These are phyloP conservation scores for Erythrobasidium hasegawianum DNA, from an alignment of 1,284 basidiomycete genomes.

Conservation along the genomic window DNA sequence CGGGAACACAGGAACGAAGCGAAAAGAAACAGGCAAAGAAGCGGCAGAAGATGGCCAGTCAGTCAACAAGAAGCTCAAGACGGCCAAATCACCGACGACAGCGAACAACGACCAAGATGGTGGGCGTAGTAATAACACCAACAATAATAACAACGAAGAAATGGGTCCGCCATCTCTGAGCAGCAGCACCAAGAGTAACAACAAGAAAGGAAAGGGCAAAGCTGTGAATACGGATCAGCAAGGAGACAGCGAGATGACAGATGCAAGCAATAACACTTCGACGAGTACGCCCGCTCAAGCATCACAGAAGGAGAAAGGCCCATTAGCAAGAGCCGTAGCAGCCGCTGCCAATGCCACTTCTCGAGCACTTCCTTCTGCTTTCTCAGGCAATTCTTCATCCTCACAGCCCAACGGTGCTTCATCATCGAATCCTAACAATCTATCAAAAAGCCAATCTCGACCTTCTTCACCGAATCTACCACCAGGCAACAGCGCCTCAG, in stretches of 20 bases:
- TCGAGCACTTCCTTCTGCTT: not conserved
- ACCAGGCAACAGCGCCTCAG: not conserved
- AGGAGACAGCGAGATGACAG: constrained; percentile 5
- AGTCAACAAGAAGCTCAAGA: not conserved
- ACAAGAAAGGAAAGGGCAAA: constrained; percentile 19
- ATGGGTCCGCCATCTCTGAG: not conserved
- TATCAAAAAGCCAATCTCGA: not conserved
- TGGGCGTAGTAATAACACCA: not conserved
- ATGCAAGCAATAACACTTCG: not conserved
- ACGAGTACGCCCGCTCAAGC: not conserved
- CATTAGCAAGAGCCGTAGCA: not conserved
- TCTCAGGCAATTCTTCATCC: not conserved
- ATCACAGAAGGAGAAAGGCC: constrained; percentile 3
- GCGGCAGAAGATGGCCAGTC: constrained; percentile 5
- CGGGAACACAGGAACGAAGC: not conserved
- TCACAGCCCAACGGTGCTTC: not conserved
- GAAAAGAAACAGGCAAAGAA: not conserved
- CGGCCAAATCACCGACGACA: not conserved
- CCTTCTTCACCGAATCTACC: not conserved
- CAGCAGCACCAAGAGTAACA: not conserved
- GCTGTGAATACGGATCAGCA: constrained; percentile 5
- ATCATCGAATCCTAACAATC: too few relatives aligned
- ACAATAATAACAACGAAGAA: not conserved
- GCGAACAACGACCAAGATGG: not conserved
- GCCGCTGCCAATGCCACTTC: not conserved